Evolutionary conservation across 2,329 filamentous ascomycete species (phyloP).

Genomic region (Aureobasidium lini): DNA sequence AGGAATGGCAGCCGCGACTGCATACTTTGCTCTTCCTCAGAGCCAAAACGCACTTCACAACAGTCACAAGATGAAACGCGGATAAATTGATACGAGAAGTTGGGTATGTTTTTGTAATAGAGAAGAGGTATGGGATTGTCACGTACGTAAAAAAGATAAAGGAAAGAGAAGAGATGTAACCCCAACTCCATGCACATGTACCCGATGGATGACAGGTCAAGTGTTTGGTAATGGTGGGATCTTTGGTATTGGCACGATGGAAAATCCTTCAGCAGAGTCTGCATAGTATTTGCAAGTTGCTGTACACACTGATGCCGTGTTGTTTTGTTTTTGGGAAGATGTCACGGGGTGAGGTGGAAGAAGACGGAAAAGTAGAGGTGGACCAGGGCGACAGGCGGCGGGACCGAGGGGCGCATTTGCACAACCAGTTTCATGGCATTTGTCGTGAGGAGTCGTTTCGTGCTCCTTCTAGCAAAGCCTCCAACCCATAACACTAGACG

Average conservation of each 20-base stretch:
- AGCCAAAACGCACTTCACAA: not conserved
- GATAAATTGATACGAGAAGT: not conserved
- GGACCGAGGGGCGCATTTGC: conserved; percentile 1
- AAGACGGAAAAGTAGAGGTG: not conserved
- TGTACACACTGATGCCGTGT: conserved; percentile 65
- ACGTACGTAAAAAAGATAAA: not conserved
- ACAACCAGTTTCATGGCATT: conserved; percentile 16
- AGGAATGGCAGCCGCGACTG: not conserved
- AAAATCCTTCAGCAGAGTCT: conserved; percentile 59
- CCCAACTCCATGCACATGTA: conserved; percentile 58
- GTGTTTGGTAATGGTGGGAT: conserved; percentile 61
- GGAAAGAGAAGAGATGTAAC: conserved; percentile 38
- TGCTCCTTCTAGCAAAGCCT: conserved; percentile 15
- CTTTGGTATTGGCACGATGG: conserved; percentile 55
- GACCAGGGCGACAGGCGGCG: not conserved
- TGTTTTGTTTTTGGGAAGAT: conserved; percentile 12
- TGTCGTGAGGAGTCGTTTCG: conserved; percentile 11
- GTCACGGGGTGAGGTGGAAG: not conserved
- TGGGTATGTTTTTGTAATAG: not conserved
- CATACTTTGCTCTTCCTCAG: not conserved
- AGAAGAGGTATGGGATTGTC: not conserved
- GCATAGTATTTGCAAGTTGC: conserved; percentile 52
- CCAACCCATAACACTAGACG: conserved; percentile 13
- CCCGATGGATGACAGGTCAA: conserved; percentile 44
- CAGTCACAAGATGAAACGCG: not conserved